Base-by-base conservation (phyloP, 2,329 filamentous ascomycete genomes). In the Tolypocladium album region DNA sequence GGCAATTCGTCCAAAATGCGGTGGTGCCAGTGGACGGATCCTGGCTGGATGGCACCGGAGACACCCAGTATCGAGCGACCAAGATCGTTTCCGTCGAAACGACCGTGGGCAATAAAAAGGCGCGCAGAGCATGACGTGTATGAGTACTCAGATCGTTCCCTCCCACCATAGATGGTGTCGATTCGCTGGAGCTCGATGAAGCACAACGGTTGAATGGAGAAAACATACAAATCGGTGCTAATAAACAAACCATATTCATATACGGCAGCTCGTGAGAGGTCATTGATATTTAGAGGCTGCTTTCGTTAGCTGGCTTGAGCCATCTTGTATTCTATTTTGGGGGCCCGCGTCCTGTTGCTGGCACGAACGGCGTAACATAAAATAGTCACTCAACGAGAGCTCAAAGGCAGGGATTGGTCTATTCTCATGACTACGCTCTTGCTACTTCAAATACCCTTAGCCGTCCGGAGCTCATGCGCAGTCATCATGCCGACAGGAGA, bases 1-100 rank as follows among this genome's bases (percentile, higher is more conserved):
- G 86, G 31, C 78, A 84, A 4, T 82, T 85, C 64, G 78, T 85
- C 1, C 71, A 76, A 38, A 73, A 78, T 42, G 74, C 76, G 59
- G 82, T 89, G 1, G 71, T 76, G 1, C 70, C 77, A 1, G 73
- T 87, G 31, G 73, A 82, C 42, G 76, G 81, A 31, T 69, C 74
- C 2, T 90, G 88, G 88, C 62, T 77, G 20, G 65, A 70, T 3
- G 65, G 65, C 22, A 59, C 62, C 13, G 52, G 56, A 7, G 60
- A 61, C 40, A 56, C 61, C 17, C 55, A 65, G 4, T 77, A 75
- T 62, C 61, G 67, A 27, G 50, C 66, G 13, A 73, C 74, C 1
- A 69, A 70, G 47, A 76, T 77, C 59, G 67, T 67, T 11, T 66
- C 70, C 2, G 66, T 69, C 12, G 71, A 76, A 58, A 75, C 73